Base-by-base conservation (phyloP, 345 rosid species). In the Melastoma malabathricum region DNA sequence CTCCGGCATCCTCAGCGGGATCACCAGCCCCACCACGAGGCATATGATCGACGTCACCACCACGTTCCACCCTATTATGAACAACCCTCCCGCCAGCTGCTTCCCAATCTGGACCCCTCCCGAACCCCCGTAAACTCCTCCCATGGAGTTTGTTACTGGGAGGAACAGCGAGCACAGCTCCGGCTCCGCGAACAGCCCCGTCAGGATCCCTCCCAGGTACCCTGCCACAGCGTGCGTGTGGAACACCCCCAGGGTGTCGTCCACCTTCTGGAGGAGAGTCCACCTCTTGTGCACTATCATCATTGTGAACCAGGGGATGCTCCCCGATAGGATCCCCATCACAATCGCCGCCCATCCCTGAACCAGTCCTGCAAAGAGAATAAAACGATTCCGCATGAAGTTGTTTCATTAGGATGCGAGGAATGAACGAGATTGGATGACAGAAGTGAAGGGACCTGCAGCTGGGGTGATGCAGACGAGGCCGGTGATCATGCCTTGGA, bases 401-500 rank as follows among this genome's bases (percentile, higher is more conserved):
- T n/a, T n/a, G n/a, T n/a, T n/a, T n/a, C n/a, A n/a, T n/a, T n/a
- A n/a, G n/a, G n/a, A n/a, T n/a, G n/a, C n/a, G n/a, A n/a, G n/a
- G n/a, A n/a, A n/a, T n/a, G n/a, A n/a, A 46, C 15, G 19, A 14
- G 2, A 2, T 13, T 48, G 48, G 15, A 55, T 19, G 50, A 8
- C 14, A 46, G 6, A 46, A 27, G 17, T 18, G 10, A 14, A 13
- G 45, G 45, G 8, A 61, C 65, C 65, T 54, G 65, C 65, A 1
- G 13, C 65, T 4, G 65, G 65, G 15, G 65, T 61, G 50, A 61
- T 54, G 48, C 65, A 61, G 38, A 61, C 65, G 44, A 61, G 65
- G 13, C 65, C 65, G 14, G 65, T 61, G 29, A 61, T 61, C 65
- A 61, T 61, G 41, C 65, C 65, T 47, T 61, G 65, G 15, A 61